Conservation (phyloP, 352 stramenopile genomes). For the Aphanomyces euteiches region DNA sequence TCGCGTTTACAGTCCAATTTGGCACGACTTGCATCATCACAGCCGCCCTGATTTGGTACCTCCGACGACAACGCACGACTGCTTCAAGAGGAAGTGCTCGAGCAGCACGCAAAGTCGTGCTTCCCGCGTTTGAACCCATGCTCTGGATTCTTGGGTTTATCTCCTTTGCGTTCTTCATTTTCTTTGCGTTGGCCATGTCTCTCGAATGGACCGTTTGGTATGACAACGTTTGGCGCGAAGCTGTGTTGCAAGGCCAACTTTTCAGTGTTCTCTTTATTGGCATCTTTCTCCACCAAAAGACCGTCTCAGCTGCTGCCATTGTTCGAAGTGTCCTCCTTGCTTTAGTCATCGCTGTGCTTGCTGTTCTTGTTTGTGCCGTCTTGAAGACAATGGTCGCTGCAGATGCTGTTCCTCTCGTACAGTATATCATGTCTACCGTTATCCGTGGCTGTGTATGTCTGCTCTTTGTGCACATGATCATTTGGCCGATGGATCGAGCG, state of each 20-base stretch:
- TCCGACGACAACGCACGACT: slow-evolving; percentile 51
- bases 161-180: slow-evolving; percentile 17
- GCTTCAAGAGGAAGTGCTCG: slow-evolving; percentile 46
- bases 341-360: slow-evolving; percentile 50
- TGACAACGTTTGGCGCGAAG: slow-evolving; percentile 3
- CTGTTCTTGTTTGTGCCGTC: slow-evolving; percentile 50
- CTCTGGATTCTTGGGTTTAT: slow-evolving; percentile 48
- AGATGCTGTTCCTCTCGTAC: neutral
- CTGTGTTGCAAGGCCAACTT: slow-evolving; percentile 44
- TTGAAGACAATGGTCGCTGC: slow-evolving; percentile 26
- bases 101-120: slow-evolving; percentile 57
- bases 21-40: slow-evolving; percentile 44
- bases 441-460: slow-evolving; percentile 40
- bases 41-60: slow-evolving; percentile 45
- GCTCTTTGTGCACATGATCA: slow-evolving; percentile 39
- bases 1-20: slow-evolving; percentile 44
- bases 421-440: slow-evolving; percentile 42
- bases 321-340: slow-evolving; percentile 41
- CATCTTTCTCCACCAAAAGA: slow-evolving; percentile 61
- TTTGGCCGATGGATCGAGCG: slow-evolving; percentile 17
- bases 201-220: neutral
- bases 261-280: slow-evolving; percentile 65
- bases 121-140: slow-evolving; percentile 69
- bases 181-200: neutral
- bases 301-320: slow-evolving; percentile 51